Percentiles rank a stretch among this genome's conserved stretches.
These are phyloP conservation scores for Auricularia sp. DNA, from an alignment of 768 basidiomycete genomes.

Conservation along the genomic window DNA sequence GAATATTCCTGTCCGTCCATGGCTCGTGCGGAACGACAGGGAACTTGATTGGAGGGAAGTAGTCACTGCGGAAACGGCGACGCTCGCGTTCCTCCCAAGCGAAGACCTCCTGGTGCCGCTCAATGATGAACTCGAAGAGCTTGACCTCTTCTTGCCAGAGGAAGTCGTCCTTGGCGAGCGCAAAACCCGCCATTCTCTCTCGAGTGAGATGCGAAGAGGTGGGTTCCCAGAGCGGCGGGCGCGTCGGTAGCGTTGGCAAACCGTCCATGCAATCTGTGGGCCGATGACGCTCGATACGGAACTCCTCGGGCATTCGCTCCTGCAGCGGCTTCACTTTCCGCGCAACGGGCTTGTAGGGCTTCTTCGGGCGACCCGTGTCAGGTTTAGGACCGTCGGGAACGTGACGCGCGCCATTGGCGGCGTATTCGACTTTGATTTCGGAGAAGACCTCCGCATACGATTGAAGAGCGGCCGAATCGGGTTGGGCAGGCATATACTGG, in stretches of 20 bases:
- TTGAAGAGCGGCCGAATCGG: not conserved
- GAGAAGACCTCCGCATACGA: not conserved
- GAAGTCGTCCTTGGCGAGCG: conserved; percentile 16
- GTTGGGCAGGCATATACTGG: no score
- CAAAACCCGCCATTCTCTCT: conserved; percentile 11
- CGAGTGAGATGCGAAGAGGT: conserved; percentile 9
- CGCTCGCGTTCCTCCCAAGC: conserved; percentile 31
- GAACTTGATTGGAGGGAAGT: conserved; percentile 4
- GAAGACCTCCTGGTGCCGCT: conserved; percentile 16
- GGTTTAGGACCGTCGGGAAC: not conserved
- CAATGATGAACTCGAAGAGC: not conserved
- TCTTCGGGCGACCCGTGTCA: not conserved
- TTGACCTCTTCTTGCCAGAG: conserved; percentile 24
- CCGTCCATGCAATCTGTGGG: not conserved
- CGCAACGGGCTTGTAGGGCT: not conserved
- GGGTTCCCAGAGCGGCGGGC: conserved; percentile 5
- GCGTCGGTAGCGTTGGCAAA: not conserved
- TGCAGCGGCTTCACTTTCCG: not conserved
- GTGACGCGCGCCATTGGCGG: not conserved
- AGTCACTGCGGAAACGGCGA: conserved; percentile 19
- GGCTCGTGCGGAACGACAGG: conserved; percentile 3
- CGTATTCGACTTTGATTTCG: conserved; percentile 6
- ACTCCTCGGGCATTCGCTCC: not conserved
- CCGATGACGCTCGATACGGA: not conserved
- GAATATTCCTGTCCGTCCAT: conserved; percentile 2